Evolutionary conservation across 2,329 filamentous ascomycete genomes (phyloP), one percentile per base, ranked within the genome.

Genomic region (Verticillium zaregamsianum): DNA sequence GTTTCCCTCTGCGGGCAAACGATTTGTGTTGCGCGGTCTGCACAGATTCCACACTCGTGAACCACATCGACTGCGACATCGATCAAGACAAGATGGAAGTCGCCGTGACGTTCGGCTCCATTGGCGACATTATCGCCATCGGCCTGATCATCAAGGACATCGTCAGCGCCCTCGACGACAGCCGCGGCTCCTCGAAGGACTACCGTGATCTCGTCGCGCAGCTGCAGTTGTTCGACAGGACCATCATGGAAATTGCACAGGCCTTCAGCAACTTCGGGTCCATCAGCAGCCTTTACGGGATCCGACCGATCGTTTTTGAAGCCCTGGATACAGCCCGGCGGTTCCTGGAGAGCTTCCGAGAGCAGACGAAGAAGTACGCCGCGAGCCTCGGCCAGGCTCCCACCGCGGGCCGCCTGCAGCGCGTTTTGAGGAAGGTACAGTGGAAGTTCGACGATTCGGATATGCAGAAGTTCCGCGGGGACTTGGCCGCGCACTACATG

Each of bases 111-210:
- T 72, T 73, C 56, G 70, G 71, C 7, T 67, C 68, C 4, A 63
- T 71, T 15, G 67, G 72, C n/a, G 72, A 73, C 58, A 69, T 74
- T 9, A 70, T 73, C 9, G 62, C 68, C 2, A 66, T 72, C 1
- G 64, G 62, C 49, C 58, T 70, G 5, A 37, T 74, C 3, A 65
- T 71, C 20, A 74, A 72, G 63, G 68, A 71, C 40, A 45, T 72
- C 1, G 59, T 73, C 23, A 61, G 66, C 8, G 66, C 69, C 2
- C 68, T 76, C 3, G 65, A 74, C 49, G 63, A 70, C 20, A 65
- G 58, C 33, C 64, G 68, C 3, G 73, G 74, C 25, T 68, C 72
- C 12, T 59, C 66, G 17, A 63, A 68, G 9, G 69, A 74, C 40
- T 75, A 72, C 57, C 69, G 67, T 28, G 66, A 68, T 20, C 28